These are phyloP conservation scores for Diplodia mutila DNA, from an alignment of 2,329 filamentous ascomycete species.

Conservation along the genomic window DNA sequence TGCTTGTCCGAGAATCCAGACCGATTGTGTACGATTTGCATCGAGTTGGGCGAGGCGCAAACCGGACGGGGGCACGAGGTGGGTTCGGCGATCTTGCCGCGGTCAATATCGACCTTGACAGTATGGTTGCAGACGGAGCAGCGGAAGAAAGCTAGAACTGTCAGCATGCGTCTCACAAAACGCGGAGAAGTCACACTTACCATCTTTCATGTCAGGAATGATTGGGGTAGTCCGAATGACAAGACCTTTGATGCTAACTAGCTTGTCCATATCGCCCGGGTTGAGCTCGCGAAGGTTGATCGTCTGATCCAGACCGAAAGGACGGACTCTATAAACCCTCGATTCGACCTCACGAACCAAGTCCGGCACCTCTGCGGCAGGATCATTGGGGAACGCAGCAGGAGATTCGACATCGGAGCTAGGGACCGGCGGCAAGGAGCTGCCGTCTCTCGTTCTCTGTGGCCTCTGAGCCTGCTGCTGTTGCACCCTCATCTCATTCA, in stretches of 20 bases:
- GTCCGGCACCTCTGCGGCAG: constrained; percentile 64
- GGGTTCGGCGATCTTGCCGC: constrained; percentile 94
- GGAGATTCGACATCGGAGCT: constrained; percentile 71
- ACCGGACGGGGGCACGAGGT: constrained; percentile 82
- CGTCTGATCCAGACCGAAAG: constrained; percentile 82
- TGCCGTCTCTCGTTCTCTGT: constrained; percentile 56
- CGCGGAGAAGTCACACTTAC: constrained; percentile 34
- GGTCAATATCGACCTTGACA: constrained; percentile 86
- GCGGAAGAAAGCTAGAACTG: constrained; percentile 76
- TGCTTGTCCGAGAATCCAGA: constrained; percentile 96
- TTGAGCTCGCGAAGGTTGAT: constrained; percentile 95
- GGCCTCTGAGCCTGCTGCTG: constrained; percentile 54
- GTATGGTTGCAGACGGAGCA: constrained; percentile 93
- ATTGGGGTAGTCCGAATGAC: constrained; percentile 95
- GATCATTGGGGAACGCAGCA: constrained; percentile 37
- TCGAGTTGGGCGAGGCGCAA: constrained; percentile 87
- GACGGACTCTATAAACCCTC: constrained; percentile 81
- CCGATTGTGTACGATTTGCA: constrained; percentile 97
- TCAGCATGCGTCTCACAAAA: constrained; percentile 26
- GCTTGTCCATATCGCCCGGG: constrained; percentile 93
- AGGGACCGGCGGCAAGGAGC: constrained; percentile 76
- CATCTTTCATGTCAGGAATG: constrained; percentile 97
- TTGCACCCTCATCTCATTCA: constrained; percentile 65
- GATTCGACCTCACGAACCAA: constrained; percentile 75
- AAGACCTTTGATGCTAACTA: constrained; percentile 91